Conservation (phyloP, 1,139 yeast genomes). For the Citeromyces hawaiiensis region DNA sequence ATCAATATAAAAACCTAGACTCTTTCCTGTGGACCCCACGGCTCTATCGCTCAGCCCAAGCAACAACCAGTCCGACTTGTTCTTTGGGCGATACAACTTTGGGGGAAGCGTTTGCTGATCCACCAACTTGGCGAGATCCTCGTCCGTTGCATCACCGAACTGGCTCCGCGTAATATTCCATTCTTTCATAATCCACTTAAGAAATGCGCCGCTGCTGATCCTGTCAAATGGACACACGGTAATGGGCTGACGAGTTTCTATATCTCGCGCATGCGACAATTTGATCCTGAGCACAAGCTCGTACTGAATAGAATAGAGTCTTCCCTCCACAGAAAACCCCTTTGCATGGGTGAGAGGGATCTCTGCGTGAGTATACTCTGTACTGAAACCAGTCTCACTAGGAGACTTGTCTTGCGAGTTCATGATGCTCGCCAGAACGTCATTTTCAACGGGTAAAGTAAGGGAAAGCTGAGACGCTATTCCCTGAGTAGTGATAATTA, state of each 20-base stretch:
- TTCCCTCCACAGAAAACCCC: slow-evolving; percentile 36
- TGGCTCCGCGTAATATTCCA: slow-evolving; percentile 26
- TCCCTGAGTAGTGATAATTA: slow-evolving; percentile 4
- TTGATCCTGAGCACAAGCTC: slow-evolving; percentile 35
- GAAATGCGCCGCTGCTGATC: slow-evolving; percentile 25
- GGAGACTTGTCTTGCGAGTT: not conserved
- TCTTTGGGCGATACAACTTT: not conserved
- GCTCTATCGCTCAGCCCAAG: not conserved
- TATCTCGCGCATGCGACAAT: slow-evolving; percentile 32
- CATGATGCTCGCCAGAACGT: not conserved
- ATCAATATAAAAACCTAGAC: not conserved
- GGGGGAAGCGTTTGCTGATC: not conserved
- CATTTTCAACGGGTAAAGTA: not conserved
- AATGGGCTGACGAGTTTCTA: slow-evolving; percentile 35
- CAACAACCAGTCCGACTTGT: not conserved
- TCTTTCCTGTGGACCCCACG: not conserved
- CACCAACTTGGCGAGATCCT: not conserved
- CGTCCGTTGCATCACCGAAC: slow-evolving; percentile 17
- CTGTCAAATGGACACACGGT: slow-evolving; percentile 42
- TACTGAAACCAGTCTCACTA: not conserved
- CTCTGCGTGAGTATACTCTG: slow-evolving; percentile 12
- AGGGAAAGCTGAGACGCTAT: slow-evolving; percentile 2
- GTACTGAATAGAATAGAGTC: slow-evolving; percentile 37
- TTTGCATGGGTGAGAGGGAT: slow-evolving; percentile 31
- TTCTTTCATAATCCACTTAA: slow-evolving; percentile 40